Conservation (phyloP, 306 rosid genomes). For the Echinosophora koreensis region DNA sequence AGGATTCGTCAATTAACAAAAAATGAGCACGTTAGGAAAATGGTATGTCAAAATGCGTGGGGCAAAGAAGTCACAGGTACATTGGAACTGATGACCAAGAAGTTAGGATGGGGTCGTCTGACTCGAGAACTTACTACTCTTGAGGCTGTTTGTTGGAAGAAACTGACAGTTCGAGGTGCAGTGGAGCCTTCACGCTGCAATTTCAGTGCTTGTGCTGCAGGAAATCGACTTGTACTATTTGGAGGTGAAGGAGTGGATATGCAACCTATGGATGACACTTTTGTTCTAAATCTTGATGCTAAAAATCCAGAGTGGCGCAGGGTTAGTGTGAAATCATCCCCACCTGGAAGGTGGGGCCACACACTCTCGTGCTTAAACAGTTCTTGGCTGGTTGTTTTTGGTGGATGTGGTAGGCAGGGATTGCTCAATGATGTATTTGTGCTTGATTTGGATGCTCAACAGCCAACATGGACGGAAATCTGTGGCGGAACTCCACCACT, state of each 20-base stretch:
- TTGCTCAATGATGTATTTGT: constrained; percentile 91
- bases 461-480: constrained; percentile 95
- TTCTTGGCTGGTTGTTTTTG: constrained; percentile 93
- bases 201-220: constrained; percentile 97
- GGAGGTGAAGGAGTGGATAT: constrained; percentile 98
- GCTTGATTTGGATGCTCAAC: constrained; percentile 97
- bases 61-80: constrained; percentile 96
- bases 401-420: constrained; percentile 95
- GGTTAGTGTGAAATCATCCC: constrained; percentile 87
- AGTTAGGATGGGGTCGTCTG: constrained; percentile 97
- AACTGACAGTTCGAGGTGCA: constrained; percentile 84
- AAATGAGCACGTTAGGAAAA: constrained; percentile 93
- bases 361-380: constrained; percentile 87
- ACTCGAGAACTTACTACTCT: constrained; percentile 92
- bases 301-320: constrained; percentile 87
- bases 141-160: constrained; percentile 96
- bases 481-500: constrained; percentile 89
- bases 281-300: constrained; percentile 93
- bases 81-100: constrained; percentile 87
- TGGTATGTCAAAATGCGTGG: constrained; percentile 99
- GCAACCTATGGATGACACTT: constrained; percentile 99
- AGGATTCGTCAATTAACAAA: constrained; percentile 89
- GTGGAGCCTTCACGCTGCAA: constrained; percentile 99
- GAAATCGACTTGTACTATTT: constrained; percentile 90
- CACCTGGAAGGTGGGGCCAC: constrained; percentile 99